These are phyloP conservation scores for Sugiyamaella marilandica DNA, from an alignment of 805 yeast genomes.

Conservation along the genomic window DNA sequence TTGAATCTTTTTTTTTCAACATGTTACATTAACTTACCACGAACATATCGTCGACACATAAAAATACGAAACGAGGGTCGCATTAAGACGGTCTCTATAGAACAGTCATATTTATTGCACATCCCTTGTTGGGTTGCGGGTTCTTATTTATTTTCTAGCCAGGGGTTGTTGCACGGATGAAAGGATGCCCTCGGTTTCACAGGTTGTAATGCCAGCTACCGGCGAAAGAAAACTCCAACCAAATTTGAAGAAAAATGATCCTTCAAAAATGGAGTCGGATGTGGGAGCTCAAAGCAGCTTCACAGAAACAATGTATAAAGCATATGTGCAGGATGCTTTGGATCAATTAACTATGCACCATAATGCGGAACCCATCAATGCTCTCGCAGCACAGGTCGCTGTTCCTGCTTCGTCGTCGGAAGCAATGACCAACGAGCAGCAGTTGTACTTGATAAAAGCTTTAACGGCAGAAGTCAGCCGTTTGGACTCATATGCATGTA, in stretches of 20 bases:
- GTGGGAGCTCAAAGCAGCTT: background rate
- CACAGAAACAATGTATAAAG: constrained; percentile 19
- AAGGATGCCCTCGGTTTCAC: constrained; percentile 1
- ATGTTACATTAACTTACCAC: background rate
- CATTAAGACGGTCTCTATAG: no score
- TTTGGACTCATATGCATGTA: constrained; percentile 53
- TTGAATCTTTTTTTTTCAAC: background rate
- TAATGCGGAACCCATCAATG: constrained; percentile 53
- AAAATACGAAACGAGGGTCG: no score
- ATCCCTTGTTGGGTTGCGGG: no score
- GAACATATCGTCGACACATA: no score
- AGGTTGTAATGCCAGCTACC: constrained; percentile 1
- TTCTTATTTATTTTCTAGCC: no score
- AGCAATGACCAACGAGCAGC: constrained; percentile 48
- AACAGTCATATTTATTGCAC: no score
- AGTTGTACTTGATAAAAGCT: constrained; percentile 51
- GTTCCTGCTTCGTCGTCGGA: constrained; percentile 51
- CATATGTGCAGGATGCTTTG: constrained; percentile 61
- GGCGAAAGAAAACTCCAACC: background rate
- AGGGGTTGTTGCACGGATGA: no score
- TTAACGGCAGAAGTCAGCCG: constrained; percentile 62
- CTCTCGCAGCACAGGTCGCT: constrained; percentile 54
- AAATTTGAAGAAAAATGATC: background rate
- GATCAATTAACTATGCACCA: constrained; percentile 57
- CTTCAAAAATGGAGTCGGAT: background rate